Evolutionary conservation across 1,139 yeast species (phyloP), one percentile per base, ranked within the genome.

Genomic region (Petasospora fabianii): DNA sequence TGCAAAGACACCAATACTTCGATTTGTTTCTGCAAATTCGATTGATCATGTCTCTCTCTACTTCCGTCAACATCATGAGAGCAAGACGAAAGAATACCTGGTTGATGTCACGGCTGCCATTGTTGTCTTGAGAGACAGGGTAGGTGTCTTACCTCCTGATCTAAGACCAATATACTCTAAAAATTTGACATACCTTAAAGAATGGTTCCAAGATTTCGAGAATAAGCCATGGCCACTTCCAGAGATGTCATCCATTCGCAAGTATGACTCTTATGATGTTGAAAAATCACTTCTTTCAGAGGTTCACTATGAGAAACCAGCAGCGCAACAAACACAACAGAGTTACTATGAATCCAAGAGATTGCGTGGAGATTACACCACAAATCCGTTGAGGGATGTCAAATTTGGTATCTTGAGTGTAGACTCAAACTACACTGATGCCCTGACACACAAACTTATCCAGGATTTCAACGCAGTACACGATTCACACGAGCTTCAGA

Each of bases 141-240:
- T 84, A n/a, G 97, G 97, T 6, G 73, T 76, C 32, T 60, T 90
- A 33, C 95, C 96, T 2, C 83, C 87, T 0, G 95, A 83, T 51
- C 64, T 87, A 36, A 71, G 84, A 55, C 90, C 94, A 9, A 77
- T 85, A 13, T 86, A 83, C 58, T 69, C 78, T 32, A 84, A 81
- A 49, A 75, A 81, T 41, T 66, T 88, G 47, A 68, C 69, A 9
- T 84, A 80, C 50, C 67, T 90, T 36, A 62, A 70, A 1, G 71
- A 70, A 22, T 88, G 92, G 77, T 66, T 84, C 35, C 71, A 70
- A 35, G 28, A 68, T 64, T 51, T 55, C 50, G 49, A 56, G 26
- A 56, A 63, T 5, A 55, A 58, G 16, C 65, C 73, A 5, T 88
- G 96, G 96, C 95, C 95, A 2, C 65, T 90, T 35, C 94, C 96